These are phyloP conservation scores for Ramularia endophylla DNA, from an alignment of 2,329 filamentous ascomycete species.

Conservation along the genomic window DNA sequence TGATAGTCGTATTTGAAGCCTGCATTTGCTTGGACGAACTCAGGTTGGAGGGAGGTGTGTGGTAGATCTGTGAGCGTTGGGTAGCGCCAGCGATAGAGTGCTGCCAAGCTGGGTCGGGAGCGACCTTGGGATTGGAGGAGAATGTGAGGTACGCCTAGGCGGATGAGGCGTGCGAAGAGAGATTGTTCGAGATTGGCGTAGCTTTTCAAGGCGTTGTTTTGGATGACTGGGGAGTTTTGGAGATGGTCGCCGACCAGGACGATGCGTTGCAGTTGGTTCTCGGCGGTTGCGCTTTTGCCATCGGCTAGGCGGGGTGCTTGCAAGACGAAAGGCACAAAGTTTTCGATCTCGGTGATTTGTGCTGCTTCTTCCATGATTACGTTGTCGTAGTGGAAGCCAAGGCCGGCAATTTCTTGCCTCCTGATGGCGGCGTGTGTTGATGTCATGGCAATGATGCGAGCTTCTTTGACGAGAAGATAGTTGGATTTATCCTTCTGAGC, in stretches of 20 bases:
- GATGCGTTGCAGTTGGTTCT: slow-evolving; percentile 74
- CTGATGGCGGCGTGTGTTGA: slow-evolving; percentile 96
- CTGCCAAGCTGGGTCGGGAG: slow-evolving; percentile 77
- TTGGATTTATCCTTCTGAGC: slow-evolving; percentile 89
- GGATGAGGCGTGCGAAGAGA: slow-evolving; percentile 83
- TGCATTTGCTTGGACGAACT: slow-evolving; percentile 79
- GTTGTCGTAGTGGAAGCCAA: slow-evolving; percentile 98
- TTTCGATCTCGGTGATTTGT: slow-evolving; percentile 95
- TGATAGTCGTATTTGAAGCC: slow-evolving; percentile 94
- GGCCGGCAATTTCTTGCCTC: slow-evolving; percentile 76
- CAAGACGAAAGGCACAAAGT: slow-evolving; percentile 90
- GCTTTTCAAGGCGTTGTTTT: slow-evolving; percentile 87
- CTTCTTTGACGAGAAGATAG: slow-evolving; percentile 90
- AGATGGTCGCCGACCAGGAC: slow-evolving; percentile 93
- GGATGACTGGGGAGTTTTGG: slow-evolving; percentile 93
- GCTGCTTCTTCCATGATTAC: slow-evolving; percentile 98
- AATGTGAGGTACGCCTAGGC: slow-evolving; percentile 86
- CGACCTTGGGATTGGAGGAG: slow-evolving; percentile 91
- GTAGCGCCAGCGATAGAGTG: slow-evolving; percentile 93
- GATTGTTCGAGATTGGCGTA: slow-evolving; percentile 97
- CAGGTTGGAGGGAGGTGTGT: slow-evolving; percentile 58
- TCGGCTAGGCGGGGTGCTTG: slow-evolving; percentile 52
- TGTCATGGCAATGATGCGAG: slow-evolving; percentile 98
- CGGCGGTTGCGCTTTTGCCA: slow-evolving; percentile 45
- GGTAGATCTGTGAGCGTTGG: slow-evolving; percentile 72